A percentile compares a stretch with the other conserved stretches of the same genome.
These are phyloP conservation scores for Hypomontagnella submonticulosa DNA, from an alignment of 495 filamentous ascomycete genomes.

Conservation along the genomic window DNA sequence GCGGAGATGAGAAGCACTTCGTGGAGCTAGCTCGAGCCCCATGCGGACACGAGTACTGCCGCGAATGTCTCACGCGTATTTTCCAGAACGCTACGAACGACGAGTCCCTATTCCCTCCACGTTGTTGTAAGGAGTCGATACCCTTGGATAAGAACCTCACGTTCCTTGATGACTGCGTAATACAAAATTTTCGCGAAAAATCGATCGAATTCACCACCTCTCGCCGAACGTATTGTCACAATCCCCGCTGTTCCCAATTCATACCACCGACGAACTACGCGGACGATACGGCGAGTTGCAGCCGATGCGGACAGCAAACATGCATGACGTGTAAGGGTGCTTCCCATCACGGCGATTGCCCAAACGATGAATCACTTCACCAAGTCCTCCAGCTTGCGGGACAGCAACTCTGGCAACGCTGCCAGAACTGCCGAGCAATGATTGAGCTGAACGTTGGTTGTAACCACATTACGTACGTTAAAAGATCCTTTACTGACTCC, in stretches of 20 bases:
- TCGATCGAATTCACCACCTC: slow-evolving; percentile 57
- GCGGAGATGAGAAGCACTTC: slow-evolving; percentile 26
- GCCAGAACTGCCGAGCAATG: slow-evolving; percentile 74
- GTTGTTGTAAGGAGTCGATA: slow-evolving; percentile 60
- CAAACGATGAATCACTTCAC: slow-evolving; percentile 72
- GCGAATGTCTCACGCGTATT: slow-evolving; percentile 53
- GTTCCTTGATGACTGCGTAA: slow-evolving; percentile 47
- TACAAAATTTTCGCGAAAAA: slow-evolving; percentile 52
- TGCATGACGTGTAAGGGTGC: slow-evolving; percentile 61
- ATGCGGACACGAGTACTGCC: slow-evolving; percentile 62
- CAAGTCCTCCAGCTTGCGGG: slow-evolving; percentile 71
- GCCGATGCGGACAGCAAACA: slow-evolving; percentile 51
- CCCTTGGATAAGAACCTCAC: slow-evolving; percentile 45
- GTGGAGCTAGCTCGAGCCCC: slow-evolving; percentile 33
- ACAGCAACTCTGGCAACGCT: slow-evolving; percentile 76
- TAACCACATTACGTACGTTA: slow-evolving; percentile 79
- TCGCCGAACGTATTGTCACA: slow-evolving; percentile 62
- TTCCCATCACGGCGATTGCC: slow-evolving; percentile 67
- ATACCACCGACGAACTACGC: slow-evolving; percentile 50
- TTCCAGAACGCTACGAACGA: slow-evolving; percentile 57
- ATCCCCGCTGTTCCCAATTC: slow-evolving; percentile 56
- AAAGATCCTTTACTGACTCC: not conserved
- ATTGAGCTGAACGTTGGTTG: slow-evolving; percentile 81
- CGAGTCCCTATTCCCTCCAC: slow-evolving; percentile 63
- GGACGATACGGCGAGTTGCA: slow-evolving; percentile 54